These are phyloP conservation scores for Aspergillus bombycis DNA, from an alignment of 2,329 filamentous ascomycete genomes.

Conservation along the genomic window DNA sequence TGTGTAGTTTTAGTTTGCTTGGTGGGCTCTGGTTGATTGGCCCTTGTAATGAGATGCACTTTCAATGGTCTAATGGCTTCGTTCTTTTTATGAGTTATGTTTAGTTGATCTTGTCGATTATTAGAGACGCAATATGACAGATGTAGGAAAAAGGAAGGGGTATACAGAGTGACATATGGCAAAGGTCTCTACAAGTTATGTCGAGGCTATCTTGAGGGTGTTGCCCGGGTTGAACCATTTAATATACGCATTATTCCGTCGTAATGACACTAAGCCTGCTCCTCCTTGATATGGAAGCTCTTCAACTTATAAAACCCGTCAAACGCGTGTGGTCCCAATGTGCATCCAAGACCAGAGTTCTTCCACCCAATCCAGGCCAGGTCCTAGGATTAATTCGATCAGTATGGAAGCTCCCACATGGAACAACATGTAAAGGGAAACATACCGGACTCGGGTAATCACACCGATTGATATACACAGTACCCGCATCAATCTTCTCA, in stretches of 20 bases:
- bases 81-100: no score
- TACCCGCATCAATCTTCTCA: slow-evolving; percentile 82
- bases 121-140: no score
- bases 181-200: no score
- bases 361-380: slow-evolving; percentile 94
- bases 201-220: not conserved
- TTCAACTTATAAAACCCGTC: slow-evolving; percentile 93
- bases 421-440: slow-evolving; percentile 21
- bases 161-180: no score
- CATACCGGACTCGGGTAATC: slow-evolving; percentile 87
- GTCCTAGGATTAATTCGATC: slow-evolving; percentile 57
- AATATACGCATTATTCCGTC: not conserved
- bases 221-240: not conserved
- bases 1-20: not conserved
- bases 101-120: no score
- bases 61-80: no score
- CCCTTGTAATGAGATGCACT: no score
- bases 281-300: slow-evolving; percentile 76
- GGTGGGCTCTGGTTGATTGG: not conserved
- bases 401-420: slow-evolving; percentile 1
- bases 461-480: slow-evolving; percentile 89
- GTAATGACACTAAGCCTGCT: slow-evolving; percentile 10
- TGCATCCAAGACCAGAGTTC: slow-evolving; percentile 86
- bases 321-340: slow-evolving; percentile 82
- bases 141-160: no score